Evolutionary conservation across 768 basidiomycete species (phyloP).

Genomic region (Vararia minispora): DNA sequence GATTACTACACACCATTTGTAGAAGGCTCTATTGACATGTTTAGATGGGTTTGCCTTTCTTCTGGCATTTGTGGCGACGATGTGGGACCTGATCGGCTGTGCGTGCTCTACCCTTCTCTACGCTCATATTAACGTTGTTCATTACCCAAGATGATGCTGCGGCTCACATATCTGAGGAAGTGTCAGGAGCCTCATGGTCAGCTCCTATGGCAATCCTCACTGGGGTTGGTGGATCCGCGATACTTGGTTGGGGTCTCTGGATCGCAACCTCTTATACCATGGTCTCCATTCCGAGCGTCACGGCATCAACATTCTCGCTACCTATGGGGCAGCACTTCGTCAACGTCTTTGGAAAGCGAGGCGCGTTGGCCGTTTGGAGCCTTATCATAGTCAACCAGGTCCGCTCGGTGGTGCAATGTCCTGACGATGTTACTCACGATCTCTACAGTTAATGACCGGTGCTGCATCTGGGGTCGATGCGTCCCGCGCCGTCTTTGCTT

Average conservation of each 20-base stretch:
- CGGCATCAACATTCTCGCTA: slow-evolving; percentile 39
- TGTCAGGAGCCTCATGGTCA: slow-evolving; percentile 43
- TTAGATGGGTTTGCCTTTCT: slow-evolving; percentile 62
- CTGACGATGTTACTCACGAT: slow-evolving; percentile 19
- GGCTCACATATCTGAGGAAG: slow-evolving; percentile 62
- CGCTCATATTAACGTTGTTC: background rate
- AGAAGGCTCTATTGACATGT: background rate
- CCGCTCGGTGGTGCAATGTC: slow-evolving; percentile 2
- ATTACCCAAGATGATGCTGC: slow-evolving; percentile 50
- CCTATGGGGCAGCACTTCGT: slow-evolving; percentile 64
- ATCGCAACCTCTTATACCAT: slow-evolving; percentile 55
- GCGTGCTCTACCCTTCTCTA: slow-evolving; percentile 14
- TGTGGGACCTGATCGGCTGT: slow-evolving; percentile 74
- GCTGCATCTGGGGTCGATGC: slow-evolving; percentile 68
- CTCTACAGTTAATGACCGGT: slow-evolving; percentile 47
- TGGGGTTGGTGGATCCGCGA: slow-evolving; percentile 43
- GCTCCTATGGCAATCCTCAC: slow-evolving; percentile 59
- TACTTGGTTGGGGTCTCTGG: slow-evolving; percentile 48
- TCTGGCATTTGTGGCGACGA: slow-evolving; percentile 56
- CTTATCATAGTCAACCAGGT: slow-evolving; percentile 52
- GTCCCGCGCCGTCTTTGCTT: slow-evolving; percentile 61
- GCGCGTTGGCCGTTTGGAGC: slow-evolving; percentile 61
- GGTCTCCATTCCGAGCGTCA: slow-evolving; percentile 36
- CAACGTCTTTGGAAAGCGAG: slow-evolving; percentile 47
- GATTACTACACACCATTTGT: slow-evolving; percentile 12